Conservation (phyloP, 2,329 filamentous ascomycete species). For the Trichoderma sp. region DNA sequence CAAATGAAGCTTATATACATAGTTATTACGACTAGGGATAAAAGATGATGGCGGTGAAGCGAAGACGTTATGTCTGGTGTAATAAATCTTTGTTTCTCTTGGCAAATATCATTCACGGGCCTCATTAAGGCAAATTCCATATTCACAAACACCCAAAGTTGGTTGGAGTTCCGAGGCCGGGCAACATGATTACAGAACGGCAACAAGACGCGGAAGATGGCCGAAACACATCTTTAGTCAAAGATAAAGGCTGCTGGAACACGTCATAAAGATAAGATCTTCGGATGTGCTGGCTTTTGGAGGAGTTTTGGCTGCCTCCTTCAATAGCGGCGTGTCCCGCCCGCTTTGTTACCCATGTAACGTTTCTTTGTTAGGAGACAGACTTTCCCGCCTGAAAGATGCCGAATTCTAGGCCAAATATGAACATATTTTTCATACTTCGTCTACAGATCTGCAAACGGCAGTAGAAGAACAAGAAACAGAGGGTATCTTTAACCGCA, state of each 20-base stretch:
- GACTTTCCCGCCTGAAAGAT: not conserved
- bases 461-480: not conserved
- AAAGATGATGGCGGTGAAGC: not conserved
- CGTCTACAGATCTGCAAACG: not conserved
- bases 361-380: not conserved
- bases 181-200: not conserved
- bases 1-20: slow-evolving; percentile 21
- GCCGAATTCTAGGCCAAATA: not conserved
- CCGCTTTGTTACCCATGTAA: not conserved
- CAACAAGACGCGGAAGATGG: not conserved
- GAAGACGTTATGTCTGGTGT: not conserved
- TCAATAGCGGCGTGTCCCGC: not conserved
- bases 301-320: not conserved
- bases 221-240: not conserved
- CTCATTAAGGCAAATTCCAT: not conserved
- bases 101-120: not conserved
- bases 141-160: slow-evolving; percentile 3
- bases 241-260: not conserved
- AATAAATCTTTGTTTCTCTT: not conserved
- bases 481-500: slow-evolving; percentile 8
- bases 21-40: not conserved
- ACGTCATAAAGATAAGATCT: not conserved
- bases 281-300: not conserved
- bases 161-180: not conserved
- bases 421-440: not conserved